Evolutionary conservation across 306 rosid species (phyloP), one percentile per base, ranked within the genome.

Genomic region (Psophocarpus tetragonolobus): DNA sequence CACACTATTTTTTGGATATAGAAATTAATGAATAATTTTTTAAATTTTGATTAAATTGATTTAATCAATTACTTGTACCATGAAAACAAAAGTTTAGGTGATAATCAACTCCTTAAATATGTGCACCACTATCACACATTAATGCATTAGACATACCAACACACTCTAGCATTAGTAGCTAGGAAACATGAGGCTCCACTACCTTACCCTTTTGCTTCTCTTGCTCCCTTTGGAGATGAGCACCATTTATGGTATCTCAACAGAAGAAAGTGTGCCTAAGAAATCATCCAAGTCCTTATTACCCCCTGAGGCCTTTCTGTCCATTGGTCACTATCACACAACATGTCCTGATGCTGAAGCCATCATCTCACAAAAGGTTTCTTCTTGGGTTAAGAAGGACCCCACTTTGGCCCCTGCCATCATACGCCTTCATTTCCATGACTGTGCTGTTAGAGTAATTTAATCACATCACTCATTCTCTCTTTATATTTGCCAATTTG

Each of bases 371-470:
- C 84, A 83, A 13, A 88, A 65, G 68, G 87, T 89, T 13, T 61
- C 78, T 63, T 87, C 92, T 54, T 92, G 97, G 97, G 39, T 87
- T 71, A 21, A 84, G 23, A 88, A 84, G 38, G 97, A 94, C 68
- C 81, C 78, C 33, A 90, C 97, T 3, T 80, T 90, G 84, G 97
- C 95, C 54, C 85, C 97, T 32, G 62, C 90, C 66, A 81, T 94
- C 69, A 88, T 92, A 53, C 95, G 95, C 56, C 73, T 94, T 50
- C 97, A 94, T 68, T 94, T 92, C 75, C 98, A 92, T 44, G 98
- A 92, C 20, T 92, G 97, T 18, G 91, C 87, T 6, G 50, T 94
- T 50, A 88, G 97, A 82, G 97, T 94, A 84, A 83, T 44, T 44
- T 6, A 30, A 8, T 84, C 61, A 29, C 68, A 30, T 29, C 4